Conservation (phyloP, 495 filamentous ascomycete genomes). For the Astrothelium macrocarpum region DNA sequence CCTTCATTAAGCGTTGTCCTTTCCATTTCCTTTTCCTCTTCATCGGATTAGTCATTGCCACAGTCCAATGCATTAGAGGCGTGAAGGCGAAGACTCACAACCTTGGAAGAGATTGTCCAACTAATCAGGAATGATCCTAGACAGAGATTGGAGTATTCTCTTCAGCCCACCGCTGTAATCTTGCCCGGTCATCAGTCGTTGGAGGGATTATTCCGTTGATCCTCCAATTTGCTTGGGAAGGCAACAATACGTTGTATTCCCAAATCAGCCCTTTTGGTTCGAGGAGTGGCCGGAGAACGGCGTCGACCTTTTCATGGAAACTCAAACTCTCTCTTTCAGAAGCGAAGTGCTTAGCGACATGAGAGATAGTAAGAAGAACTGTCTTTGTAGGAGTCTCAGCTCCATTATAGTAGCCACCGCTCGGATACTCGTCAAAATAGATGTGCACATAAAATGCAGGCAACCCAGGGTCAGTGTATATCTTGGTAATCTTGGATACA, state of each 20-base stretch:
- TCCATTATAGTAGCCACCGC: background rate
- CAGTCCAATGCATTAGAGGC: no score
- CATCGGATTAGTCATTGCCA: no score
- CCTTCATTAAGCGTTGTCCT: no score
- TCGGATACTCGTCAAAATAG: background rate
- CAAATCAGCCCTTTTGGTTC: background rate
- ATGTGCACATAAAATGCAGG: background rate
- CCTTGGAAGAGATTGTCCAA: no score
- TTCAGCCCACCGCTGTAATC: background rate
- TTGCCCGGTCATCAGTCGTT: background rate
- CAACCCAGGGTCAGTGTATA: background rate
- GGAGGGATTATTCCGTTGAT: background rate
- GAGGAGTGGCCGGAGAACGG: background rate
- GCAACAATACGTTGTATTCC: slow-evolving; percentile 2
- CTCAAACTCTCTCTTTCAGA: background rate
- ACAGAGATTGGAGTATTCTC: background rate
- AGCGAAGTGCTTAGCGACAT: background rate
- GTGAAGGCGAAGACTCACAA: no score
- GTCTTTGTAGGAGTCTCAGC: background rate
- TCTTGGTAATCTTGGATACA: background rate
- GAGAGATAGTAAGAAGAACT: background rate
- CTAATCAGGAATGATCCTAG: no score
- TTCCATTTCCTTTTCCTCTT: no score
- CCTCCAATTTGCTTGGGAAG: background rate
- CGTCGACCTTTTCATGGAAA: background rate